Conservation (phyloP, 75 land plant genomes). For the Selaginella tamariscina region DNA sequence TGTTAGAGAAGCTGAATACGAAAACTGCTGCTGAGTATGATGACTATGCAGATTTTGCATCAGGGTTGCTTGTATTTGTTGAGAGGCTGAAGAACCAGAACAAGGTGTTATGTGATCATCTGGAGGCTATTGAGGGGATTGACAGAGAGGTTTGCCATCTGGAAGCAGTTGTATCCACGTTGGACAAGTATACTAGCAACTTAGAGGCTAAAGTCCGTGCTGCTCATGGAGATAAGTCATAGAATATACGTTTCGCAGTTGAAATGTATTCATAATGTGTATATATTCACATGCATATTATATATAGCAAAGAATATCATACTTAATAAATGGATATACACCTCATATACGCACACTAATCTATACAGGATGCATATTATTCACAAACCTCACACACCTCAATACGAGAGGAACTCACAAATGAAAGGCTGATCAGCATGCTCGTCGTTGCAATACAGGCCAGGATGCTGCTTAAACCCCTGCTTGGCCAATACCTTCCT, state of each 20-base stretch:
- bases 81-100: conserved; percentile 70
- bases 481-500: not conserved
- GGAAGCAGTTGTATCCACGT: conserved; percentile 73
- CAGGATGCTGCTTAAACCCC: conserved; percentile 7
- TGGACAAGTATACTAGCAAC: conserved; percentile 58
- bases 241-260: no score
- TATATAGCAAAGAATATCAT: no score
- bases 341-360: no score
- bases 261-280: no score
- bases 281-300: no score
- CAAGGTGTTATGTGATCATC: conserved; percentile 41
- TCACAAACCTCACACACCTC: no score
- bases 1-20: conserved; percentile 70
- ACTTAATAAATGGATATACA: no score
- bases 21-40: conserved; percentile 70
- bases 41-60: conserved; percentile 68
- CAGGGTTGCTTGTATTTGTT: conserved; percentile 73
- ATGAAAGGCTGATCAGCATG: not conserved
- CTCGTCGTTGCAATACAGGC: conserved; percentile 1
- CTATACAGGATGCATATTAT: no score
- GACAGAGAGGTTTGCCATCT: conserved; percentile 48
- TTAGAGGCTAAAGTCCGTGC: conserved; percentile 68
- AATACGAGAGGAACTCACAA: not conserved
- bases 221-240: no score
- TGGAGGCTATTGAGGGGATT: conserved; percentile 40